Evolutionary conservation across 2,329 filamentous ascomycete species (phyloP).

Genomic region (Claviceps humidiphila): DNA sequence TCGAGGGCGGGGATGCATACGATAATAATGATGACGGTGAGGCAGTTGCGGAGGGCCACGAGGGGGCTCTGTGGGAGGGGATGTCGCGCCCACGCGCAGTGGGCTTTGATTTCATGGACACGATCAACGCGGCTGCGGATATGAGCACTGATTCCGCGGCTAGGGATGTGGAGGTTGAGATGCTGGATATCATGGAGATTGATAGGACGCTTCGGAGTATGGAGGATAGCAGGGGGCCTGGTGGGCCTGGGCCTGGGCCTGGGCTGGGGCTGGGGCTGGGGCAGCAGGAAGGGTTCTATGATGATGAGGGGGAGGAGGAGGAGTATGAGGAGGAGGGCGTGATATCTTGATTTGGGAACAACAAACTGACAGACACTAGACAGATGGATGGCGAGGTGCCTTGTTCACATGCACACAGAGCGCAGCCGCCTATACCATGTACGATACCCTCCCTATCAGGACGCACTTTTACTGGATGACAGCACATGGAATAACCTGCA

Average conservation of each 20-base stretch:
- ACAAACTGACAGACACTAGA: constrained; percentile 11
- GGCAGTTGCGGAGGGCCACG: constrained; percentile 4
- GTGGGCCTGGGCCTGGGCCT: constrained; percentile 15
- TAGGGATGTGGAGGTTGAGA: constrained; percentile 44
- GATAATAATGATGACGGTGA: too few species aligned
- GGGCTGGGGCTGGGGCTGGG: too few species aligned
- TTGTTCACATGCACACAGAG: not conserved
- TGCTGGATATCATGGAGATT: constrained; percentile 54
- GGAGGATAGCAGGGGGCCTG: constrained; percentile 34
- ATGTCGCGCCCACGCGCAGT: constrained; percentile 18
- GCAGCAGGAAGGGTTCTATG: too few species aligned
- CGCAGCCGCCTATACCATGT: constrained; percentile 6
- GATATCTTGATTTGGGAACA: not conserved
- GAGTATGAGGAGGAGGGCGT: constrained; percentile 10
- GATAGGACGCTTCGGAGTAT: constrained; percentile 45
- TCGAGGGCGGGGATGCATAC: constrained; percentile 13
- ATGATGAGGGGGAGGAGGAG: constrained; percentile 19
- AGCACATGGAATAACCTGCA: not conserved
- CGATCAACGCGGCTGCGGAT: constrained; percentile 40
- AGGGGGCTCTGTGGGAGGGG: constrained; percentile 12
- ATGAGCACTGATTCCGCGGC: constrained; percentile 33
- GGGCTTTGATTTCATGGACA: constrained; percentile 38
- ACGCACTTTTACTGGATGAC: not conserved
- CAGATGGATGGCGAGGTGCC: constrained; percentile 5
- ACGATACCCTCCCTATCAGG: constrained; percentile 3